These are phyloP conservation scores for Leccinum sublutescens DNA, from an alignment of 768 basidiomycete genomes.

Conservation along the genomic window DNA sequence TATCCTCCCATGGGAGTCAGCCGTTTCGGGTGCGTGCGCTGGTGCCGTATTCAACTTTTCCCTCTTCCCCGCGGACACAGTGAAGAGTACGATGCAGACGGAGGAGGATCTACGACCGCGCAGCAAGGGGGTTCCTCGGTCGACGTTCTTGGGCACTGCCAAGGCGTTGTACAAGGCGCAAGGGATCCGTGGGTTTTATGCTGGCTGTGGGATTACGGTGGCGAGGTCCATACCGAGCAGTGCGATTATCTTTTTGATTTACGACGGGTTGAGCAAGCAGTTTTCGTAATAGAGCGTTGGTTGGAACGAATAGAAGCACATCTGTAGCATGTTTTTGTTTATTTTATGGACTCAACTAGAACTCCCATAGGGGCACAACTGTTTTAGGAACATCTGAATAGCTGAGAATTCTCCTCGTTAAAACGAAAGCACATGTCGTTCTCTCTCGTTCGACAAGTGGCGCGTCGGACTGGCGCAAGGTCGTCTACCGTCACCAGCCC, in stretches of 20 bases:
- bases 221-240: constrained; percentile 83
- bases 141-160: constrained; percentile 57
- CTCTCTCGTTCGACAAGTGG: constrained; percentile 8
- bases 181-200: constrained; percentile 84
- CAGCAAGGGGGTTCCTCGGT: constrained; percentile 29
- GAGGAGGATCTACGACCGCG: constrained; percentile 78
- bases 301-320: background rate
- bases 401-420: background rate
- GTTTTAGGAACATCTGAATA: background rate
- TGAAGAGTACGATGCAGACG: constrained; percentile 95
- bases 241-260: constrained; percentile 91
- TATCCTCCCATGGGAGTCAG: constrained; percentile 77
- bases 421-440: constrained; percentile 8
- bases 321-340: constrained; percentile 1
- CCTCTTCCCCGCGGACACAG: constrained; percentile 93
- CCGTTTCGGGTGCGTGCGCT: constrained; percentile 81
- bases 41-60: constrained; percentile 83
- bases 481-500: background rate
- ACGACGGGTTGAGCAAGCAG: constrained; percentile 65
- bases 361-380: background rate
- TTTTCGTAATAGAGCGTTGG: constrained; percentile 39
- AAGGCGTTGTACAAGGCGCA: constrained; percentile 69
- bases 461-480: constrained; percentile 1
- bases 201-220: constrained; percentile 90
- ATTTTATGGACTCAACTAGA: background rate